Base-by-base conservation (phyloP, 805 yeast species). In the Pichia deserticola region DNA sequence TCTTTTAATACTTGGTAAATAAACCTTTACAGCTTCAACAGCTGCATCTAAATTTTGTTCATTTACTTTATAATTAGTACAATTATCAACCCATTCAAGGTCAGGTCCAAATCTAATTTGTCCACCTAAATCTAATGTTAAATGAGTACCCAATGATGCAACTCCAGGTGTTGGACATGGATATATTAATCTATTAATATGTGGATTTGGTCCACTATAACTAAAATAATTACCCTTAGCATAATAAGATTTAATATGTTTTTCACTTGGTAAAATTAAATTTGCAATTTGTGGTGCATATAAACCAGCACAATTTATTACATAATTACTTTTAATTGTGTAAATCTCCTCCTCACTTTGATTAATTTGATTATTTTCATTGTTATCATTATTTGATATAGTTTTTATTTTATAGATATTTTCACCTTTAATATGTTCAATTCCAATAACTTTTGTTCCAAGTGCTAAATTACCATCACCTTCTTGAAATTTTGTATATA, bases 171-270 rank as follows among this genome's bases (percentile, higher is more conserved):
- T 81, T 1, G 89, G 88, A 49, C 88, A 84, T 1, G 97, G 97
- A 63, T 89, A 89, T 0, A 89, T 69, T 35, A 84, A 64, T 51
- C 87, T 68, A 48, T 70, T 61, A 5, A 82, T 78, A 25, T 73
- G 70, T 1, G 72, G 63, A 12, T 44, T 41, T 13, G 48, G 74
- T 4, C 62, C 60, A 7, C 40, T 47, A 52, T 79, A 80, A 4
- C 83, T 69, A 60, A 76, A 90, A 63, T 90, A 89, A 55, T 82
- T 86, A 0, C 97, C 97, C 64, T 88, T 90, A 11, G 92, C 97
- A 62, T 78, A 89, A 58, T 72, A 78, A 9, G 83, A 77, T 33
- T 69, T 70, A 40, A 78, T 63, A 13, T 29, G 28, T 37, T 86
- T 67, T 0, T 78, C 79, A 27, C 58, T 47, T 1, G 95, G 95